Conservation (phyloP, 73 alveolate genomes). For the Paramecium bursaria region DNA sequence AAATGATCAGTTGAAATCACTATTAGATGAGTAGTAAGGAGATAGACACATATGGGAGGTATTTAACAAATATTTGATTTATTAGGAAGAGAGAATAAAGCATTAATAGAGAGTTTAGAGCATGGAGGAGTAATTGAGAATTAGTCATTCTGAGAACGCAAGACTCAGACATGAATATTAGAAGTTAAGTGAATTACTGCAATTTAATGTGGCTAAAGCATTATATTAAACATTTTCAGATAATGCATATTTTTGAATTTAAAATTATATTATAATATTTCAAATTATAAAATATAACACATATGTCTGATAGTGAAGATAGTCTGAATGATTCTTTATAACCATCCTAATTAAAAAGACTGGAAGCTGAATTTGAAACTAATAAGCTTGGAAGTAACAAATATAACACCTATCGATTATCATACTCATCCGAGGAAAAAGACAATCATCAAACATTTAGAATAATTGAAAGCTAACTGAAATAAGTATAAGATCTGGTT, state of each 20-base stretch:
- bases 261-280: no score
- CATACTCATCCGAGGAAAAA: neutral
- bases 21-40: slow-evolving; percentile 54
- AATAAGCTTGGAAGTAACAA: no score
- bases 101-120: slow-evolving; percentile 35
- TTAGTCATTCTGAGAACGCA: slow-evolving; percentile 62
- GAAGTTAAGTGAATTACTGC: slow-evolving; percentile 62
- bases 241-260: slow-evolving; percentile 64
- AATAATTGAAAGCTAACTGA: no score
- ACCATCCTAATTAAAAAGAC: neutral
- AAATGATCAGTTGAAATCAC: slow-evolving; percentile 37
- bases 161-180: slow-evolving; percentile 64
- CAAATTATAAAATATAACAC: no score
- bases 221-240: slow-evolving; percentile 63
- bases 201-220: slow-evolving; percentile 66
- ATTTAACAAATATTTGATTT: neutral
- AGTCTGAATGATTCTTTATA: neutral
- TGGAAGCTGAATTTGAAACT: neutral
- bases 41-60: slow-evolving; percentile 66
- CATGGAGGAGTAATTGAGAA: slow-evolving; percentile 57
- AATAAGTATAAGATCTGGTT: no score
- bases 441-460: no score
- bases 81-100: slow-evolving; percentile 57
- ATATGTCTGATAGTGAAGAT: neutral
- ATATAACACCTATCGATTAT: neutral